These are phyloP conservation scores for Lachancea meyersii DNA, from an alignment of 805 yeast species.

Conservation along the genomic window DNA sequence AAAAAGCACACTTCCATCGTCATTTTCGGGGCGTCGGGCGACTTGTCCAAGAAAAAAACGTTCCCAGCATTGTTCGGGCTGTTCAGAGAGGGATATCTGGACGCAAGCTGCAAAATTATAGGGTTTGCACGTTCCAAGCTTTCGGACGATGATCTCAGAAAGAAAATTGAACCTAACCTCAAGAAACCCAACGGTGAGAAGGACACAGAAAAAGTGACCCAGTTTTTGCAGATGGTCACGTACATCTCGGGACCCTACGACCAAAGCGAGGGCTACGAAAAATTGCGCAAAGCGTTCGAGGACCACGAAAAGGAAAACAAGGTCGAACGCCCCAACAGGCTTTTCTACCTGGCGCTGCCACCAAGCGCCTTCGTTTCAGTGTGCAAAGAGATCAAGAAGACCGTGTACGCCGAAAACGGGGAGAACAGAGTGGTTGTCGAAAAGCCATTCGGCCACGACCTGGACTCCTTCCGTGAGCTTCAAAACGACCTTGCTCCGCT, in stretches of 20 bases:
- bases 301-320: constrained; percentile 47
- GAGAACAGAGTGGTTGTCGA: constrained; percentile 80
- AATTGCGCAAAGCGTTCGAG: constrained; percentile 49
- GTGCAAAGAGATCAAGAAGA: constrained; percentile 61
- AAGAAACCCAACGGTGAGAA: constrained; percentile 43
- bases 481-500: constrained; percentile 76
- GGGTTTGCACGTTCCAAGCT: constrained; percentile 90
- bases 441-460: constrained; percentile 95
- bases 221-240: constrained; percentile 58
- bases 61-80: constrained; percentile 81
- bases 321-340: constrained; percentile 57
- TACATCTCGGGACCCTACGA: constrained; percentile 82
- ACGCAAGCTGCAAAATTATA: constrained; percentile 61
- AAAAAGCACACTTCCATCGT: constrained; percentile 64
- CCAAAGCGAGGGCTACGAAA: constrained; percentile 61
- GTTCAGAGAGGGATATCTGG: constrained; percentile 69
- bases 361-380: constrained; percentile 86
- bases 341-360: constrained; percentile 90
- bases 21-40: constrained; percentile 94
- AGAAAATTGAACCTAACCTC: constrained; percentile 60
- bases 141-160: constrained; percentile 57
- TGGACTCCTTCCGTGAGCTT: constrained; percentile 67
- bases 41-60: constrained; percentile 90
- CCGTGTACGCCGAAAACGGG: constrained; percentile 64
- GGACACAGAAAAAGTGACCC: constrained; percentile 42